Base-by-base conservation (phyloP, 192 early-diverging fungal species). In the Backusella psychrophila region DNA sequence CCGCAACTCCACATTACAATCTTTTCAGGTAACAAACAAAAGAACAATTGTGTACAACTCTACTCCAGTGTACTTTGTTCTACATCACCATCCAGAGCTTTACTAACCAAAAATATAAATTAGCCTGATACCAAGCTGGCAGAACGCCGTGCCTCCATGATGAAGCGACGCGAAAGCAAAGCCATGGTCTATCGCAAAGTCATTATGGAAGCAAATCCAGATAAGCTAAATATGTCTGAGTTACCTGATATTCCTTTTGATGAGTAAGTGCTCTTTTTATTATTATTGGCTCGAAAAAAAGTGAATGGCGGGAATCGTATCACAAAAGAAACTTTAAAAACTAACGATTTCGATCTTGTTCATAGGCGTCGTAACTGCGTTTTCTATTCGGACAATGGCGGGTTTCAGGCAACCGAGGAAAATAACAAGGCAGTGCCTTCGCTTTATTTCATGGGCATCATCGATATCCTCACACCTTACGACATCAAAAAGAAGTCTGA, bases 381-480 rank as follows among this genome's bases (percentile, higher is more conserved):
- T 66, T 98, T 98, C 81, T 97, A 97, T 79, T 87, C 89, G 39
- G 96, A 98, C 65, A 88, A 96, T 46, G 97, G 97, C 74, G 98
- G 98, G 1, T 93, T 95, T 68, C 85, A 87, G 33, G 88, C 96
- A 21, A 94, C 96, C 1, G 93, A 94, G 74, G 89, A 90, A 69
- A 70, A 82, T 52, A 91, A 97, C 77, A 78, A 87, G 52, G 88
- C 92, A 4, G 80, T 87, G 6, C 85, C 88, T 53, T 84, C 92
- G 56, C 86, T 98, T 9, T 99, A 99, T 84, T 98, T 96, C 78
- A 89, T 99, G 75, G 96, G 97, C 17, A 92, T 98, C 74, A 99
- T 99, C 70, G 98, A 99, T 78, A 98, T 99, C 44, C 88, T 99
- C 69, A 99, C 98, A n/a, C 91, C 94, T 1, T 99, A 98, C 84